Base-by-base conservation (phyloP, 2,329 filamentous ascomycete genomes). In the Colletotrichum sublineola region DNA sequence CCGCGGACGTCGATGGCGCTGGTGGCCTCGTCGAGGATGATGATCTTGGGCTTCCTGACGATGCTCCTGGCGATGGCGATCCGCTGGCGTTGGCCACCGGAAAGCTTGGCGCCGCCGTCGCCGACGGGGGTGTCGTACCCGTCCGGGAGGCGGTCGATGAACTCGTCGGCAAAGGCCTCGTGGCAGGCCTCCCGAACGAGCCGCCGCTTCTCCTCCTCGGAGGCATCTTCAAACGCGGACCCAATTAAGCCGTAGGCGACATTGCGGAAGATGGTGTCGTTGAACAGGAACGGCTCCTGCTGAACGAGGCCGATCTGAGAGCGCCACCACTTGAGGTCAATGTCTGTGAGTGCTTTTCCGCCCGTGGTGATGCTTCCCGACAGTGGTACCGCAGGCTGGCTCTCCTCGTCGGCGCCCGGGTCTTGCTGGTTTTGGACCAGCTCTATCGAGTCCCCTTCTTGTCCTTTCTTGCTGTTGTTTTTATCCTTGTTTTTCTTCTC, bases 61-160 rank as follows among this genome's bases (percentile, higher is more conserved):
- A 96, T 94, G 50, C 90, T 91, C 36, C 93, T 86, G 1, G 93
- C 93, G 73, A 95, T 94, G 2, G 93, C 92, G 36, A 97, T 87
- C 5, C 94, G 89, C 79, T 97, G 94, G 24, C 93, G 89, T 79
- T 97, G 94, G 0, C 94, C 94, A 24, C 94, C 93, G 14, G 92
- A 94, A 1, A 97, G 84, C 78, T 93, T 94, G 58, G 93, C 92
- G 20, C 57, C 92, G 33, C 57, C 46, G 38, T 72, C 69, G 36
- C 69, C 69, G 1, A 96, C 93, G 11, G 88, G 81, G 0, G 94
- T 94, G 6, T 92, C 87, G 77, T 95, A 95, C 1, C 90, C 89
- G 83, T 93, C 81, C 1, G 92, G 91, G 3, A 94, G 82, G 31
- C 86, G 86, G 61, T 88, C 85, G 68, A 94, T 91, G 75, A 92